These are phyloP conservation scores for Durio zibethinus DNA, from an alignment of 345 rosid species.

Conservation along the genomic window DNA sequence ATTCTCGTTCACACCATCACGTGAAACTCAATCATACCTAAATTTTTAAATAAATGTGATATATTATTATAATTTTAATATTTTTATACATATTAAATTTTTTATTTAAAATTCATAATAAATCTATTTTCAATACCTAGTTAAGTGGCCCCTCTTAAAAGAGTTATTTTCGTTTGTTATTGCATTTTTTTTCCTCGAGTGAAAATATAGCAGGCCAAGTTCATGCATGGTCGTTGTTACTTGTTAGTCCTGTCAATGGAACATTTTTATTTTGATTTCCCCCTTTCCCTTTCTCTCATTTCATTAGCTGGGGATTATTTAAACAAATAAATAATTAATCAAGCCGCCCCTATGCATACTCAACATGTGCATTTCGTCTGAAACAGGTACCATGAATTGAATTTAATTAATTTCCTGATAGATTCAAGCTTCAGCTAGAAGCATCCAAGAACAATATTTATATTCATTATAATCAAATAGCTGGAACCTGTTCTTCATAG, in stretches of 20 bases:
- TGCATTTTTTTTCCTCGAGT: not conserved
- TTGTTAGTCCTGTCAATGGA: not conserved
- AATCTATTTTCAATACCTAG: too few relatives aligned
- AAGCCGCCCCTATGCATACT: not conserved
- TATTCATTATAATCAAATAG: not conserved
- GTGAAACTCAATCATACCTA: not conserved
- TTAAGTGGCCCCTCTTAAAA: too few relatives aligned
- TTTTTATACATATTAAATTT: too few relatives aligned
- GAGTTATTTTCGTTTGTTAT: not conserved
- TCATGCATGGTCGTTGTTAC: not conserved
- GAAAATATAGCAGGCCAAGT: not conserved
- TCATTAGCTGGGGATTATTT: not conserved
- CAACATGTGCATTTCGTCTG: not conserved
- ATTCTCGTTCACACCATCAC: not conserved
- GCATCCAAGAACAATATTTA: not conserved
- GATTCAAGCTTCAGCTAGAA: not conserved
- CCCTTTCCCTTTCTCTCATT: not conserved
- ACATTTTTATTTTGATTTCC: too few relatives aligned
- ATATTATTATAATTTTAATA: too few relatives aligned
- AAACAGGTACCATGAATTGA: not conserved
- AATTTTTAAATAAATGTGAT: too few relatives aligned
- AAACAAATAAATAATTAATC: not conserved
- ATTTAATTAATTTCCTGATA: not conserved
- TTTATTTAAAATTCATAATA: too few relatives aligned
- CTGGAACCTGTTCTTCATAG: not conserved